These are phyloP conservation scores for Dissophora globulifera DNA, from an alignment of 192 early-diverging fungal species.

Conservation along the genomic window DNA sequence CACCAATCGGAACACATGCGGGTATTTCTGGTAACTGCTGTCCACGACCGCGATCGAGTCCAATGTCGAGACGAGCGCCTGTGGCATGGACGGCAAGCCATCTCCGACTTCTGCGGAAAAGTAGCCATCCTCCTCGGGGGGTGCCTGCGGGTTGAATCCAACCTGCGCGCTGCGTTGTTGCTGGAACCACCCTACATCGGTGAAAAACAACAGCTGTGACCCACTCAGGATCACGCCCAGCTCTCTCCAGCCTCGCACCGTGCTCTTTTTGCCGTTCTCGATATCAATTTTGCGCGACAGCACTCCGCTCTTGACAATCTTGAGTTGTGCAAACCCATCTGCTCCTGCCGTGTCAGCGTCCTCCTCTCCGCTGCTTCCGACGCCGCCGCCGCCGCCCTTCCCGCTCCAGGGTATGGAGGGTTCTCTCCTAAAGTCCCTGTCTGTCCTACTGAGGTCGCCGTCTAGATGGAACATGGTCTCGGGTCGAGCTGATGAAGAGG, in stretches of 20 bases:
- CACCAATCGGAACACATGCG: constrained; percentile 81
- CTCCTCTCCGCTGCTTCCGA: constrained; percentile 1
- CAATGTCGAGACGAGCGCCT: constrained; percentile 64
- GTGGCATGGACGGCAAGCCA: constrained; percentile 45
- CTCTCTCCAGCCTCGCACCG: constrained; percentile 76
- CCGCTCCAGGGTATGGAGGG: too few relatives aligned
- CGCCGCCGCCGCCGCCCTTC: too few relatives aligned
- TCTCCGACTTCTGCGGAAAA: constrained; percentile 14
- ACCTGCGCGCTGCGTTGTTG: constrained; percentile 33
- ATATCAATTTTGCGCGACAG: constrained; percentile 80
- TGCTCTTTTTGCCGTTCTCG: constrained; percentile 69
- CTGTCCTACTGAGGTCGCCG: too few relatives aligned
- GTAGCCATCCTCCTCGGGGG: constrained; percentile 32
- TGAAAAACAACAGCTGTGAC: constrained; percentile 80
- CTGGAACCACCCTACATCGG: constrained; percentile 64
- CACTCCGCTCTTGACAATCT: constrained; percentile 74
- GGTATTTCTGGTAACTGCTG: constrained; percentile 76
- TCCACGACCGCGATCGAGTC: constrained; percentile 78
- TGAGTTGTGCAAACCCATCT: constrained; percentile 45
- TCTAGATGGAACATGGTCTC: constrained; percentile 10
- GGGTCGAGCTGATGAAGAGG: too few relatives aligned
- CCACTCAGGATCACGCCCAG: constrained; percentile 83
- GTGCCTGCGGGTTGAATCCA: constrained; percentile 31
- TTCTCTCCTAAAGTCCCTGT: neutral
- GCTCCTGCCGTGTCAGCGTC: neutral